Percentiles rank a stretch among this genome's conserved stretches.
These are phyloP conservation scores for Lepidium didymum DNA, from an alignment of 345 rosid species.

Conservation along the genomic window DNA sequence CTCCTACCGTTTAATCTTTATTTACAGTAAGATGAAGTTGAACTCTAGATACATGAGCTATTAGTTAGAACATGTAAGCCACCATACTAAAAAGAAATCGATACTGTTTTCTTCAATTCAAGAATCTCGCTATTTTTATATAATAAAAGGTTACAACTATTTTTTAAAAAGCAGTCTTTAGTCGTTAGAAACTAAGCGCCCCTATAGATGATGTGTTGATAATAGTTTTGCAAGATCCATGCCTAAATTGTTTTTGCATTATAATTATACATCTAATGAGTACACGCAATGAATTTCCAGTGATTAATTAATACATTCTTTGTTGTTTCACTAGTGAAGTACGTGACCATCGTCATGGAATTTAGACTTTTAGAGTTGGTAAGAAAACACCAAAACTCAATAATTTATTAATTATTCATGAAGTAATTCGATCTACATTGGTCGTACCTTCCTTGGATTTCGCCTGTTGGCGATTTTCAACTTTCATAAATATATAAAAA, in stretches of 20 bases:
- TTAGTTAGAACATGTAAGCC: too few species aligned
- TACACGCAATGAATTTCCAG: conserved; percentile 3
- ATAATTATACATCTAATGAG: background rate
- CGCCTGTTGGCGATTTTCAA: background rate
- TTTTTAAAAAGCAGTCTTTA: background rate
- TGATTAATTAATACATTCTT: background rate
- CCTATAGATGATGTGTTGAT: background rate
- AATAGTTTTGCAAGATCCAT: conserved; percentile 10
- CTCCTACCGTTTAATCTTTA: too few species aligned
- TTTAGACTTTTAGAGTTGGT: background rate
- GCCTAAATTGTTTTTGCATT: background rate
- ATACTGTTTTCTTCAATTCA: too few species aligned
- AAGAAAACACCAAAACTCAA: background rate
- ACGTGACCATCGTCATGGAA: background rate
- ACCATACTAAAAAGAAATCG: too few species aligned
- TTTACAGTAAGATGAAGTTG: too few species aligned
- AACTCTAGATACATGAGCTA: too few species aligned
- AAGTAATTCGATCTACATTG: background rate
- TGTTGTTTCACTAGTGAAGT: conserved; percentile 22
- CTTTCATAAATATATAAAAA: background rate
- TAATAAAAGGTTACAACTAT: background rate
- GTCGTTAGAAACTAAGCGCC: background rate
- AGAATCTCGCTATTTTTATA: too few species aligned
- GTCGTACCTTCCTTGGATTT: background rate
- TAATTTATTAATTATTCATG: background rate